Percentiles rank a stretch among this genome's conserved stretches.
phyloP scores from a whole-genome alignment of 768 basidiomycete species.

The Kwoniella dejecticola region DNA sequence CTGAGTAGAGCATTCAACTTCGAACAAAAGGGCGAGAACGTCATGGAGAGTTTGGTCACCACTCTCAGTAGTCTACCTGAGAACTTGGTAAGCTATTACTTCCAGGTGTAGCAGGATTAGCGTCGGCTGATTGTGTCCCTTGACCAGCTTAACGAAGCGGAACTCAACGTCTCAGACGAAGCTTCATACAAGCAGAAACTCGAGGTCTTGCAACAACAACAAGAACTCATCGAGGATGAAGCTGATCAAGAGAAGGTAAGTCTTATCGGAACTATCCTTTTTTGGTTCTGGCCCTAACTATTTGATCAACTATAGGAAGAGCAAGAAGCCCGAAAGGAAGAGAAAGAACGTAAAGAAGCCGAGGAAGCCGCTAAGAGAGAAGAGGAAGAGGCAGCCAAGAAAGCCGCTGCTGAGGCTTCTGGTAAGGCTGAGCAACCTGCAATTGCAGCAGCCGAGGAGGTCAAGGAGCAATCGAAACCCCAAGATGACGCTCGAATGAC shows the following conservation, averaged over 20 bases:
- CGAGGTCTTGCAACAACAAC: conserved; percentile 95
- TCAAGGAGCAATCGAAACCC: conserved; percentile 27
- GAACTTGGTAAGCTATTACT: conserved; percentile 71
- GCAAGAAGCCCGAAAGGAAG: conserved; percentile 67
- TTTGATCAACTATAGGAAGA: conserved; percentile 42
- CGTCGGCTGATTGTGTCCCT: not conserved
- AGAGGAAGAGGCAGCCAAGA: conserved; percentile 60
- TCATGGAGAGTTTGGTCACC: conserved; percentile 79
- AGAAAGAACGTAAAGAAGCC: conserved; percentile 80
- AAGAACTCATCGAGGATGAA: conserved; percentile 99
- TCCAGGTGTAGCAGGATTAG: no score
- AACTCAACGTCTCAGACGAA: conserved; percentile 91
- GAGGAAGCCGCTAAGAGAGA: conserved; percentile 65
- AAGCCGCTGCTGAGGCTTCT: conserved; percentile 27
- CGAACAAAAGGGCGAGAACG: conserved; percentile 79
- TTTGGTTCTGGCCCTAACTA: not conserved
- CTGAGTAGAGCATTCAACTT: conserved; percentile 95
- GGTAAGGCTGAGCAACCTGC: conserved; percentile 19
- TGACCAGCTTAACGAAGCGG: conserved; percentile 87
- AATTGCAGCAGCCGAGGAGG: conserved; percentile 15
- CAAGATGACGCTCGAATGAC: conserved; percentile 85
- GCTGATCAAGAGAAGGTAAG: conserved; percentile 85
- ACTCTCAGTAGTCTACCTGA: conserved; percentile 92
- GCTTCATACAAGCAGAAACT: conserved; percentile 94
- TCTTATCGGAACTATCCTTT: not conserved